Base-by-base conservation (phyloP, 2,329 filamentous ascomycete genomes). In the Rhinocladiella mackenziei region DNA sequence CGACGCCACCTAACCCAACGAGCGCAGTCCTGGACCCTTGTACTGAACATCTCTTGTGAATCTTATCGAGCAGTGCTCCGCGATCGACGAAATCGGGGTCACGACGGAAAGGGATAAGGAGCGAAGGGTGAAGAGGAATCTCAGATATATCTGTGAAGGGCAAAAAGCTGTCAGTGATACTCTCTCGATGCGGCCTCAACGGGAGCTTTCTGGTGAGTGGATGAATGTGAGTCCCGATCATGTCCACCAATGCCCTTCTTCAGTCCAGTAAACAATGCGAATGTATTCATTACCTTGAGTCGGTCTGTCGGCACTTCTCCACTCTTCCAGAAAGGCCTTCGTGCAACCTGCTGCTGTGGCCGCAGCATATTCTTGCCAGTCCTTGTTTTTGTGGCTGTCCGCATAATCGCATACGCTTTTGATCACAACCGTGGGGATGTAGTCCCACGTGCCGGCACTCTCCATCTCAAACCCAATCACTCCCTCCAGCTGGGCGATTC, bases 301-400 rank as follows among this genome's bases (percentile, higher is more conserved):
- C 23, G 23, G 23, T 26, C 7, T 7, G 23, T 26, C 23, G 7
- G 23, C 23, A 7, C 7, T 26, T 26, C 23, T 26, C 23, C 23
- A 26, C 23, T 26, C 23, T 11, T 26, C 23, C 23, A 35, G 32
- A 17, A 35, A 7, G n/a, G 13, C 57, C 41, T 56, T 67, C 15
- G 58, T 50, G 13, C 48, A 60, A 2, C 62, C 59, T 0, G 68
- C 66, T 0, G 67, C 68, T 0, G 62, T 63, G 0, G 61, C 63
- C 0, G 68, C 64, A 0, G 68, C 66, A 54, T 65, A 71, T 1
- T 48, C 17, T 42, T 70, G 66, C 67, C 66, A 71, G 1, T 11
- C 41, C 20, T 65, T 65, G 39, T 56, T 63, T 43, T 68, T 67
- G 45, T 69, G 66, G 17, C 51, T 52, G 22, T 54, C 51, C 4